Evolutionary conservation across 371 early-diverging fungal species (phyloP).

Genomic region (Actinomucor elegans): DNA sequence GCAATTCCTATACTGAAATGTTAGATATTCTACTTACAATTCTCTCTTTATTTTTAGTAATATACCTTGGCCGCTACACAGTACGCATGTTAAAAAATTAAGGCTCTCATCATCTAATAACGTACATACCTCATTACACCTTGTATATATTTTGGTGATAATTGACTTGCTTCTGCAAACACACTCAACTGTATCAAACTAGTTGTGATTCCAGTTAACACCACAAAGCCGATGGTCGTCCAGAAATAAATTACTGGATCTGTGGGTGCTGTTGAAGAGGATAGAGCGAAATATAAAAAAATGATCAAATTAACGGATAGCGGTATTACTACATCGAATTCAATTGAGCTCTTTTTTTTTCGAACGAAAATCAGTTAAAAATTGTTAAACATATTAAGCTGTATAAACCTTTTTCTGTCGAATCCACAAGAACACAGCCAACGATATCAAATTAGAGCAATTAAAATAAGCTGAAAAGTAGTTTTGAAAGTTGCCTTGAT

Average conservation of each 20-base stretch:
- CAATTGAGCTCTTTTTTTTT: background rate
- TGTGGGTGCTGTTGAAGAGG: conserved; percentile 10
- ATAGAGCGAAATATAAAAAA: conserved; percentile 26
- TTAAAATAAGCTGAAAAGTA: conserved; percentile 70
- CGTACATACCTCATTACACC: conserved; percentile 66
- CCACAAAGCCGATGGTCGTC: conserved; percentile 52
- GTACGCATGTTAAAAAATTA: too few relatives aligned
- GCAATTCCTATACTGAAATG: conserved; percentile 54
- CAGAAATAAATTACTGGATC: conserved; percentile 49
- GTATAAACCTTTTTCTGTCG: conserved; percentile 54
- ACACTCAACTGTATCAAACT: conserved; percentile 65
- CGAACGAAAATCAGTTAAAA: too few relatives aligned
- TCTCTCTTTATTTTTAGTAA: too few relatives aligned
- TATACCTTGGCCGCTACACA: conserved; percentile 51
- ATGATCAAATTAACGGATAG: conserved; percentile 23
- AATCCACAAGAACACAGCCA: conserved; percentile 50
- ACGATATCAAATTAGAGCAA: conserved; percentile 55
- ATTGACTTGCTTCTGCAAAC: conserved; percentile 68
- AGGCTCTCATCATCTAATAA: background rate
- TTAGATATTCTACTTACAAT: too few relatives aligned
- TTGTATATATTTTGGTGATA: conserved; percentile 68
- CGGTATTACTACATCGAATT: conserved; percentile 20
- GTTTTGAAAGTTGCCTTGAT: conserved; percentile 67
- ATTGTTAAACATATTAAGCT: too few relatives aligned
- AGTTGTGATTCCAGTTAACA: conserved; percentile 58